Evolutionary conservation across 148 eudicot genomes (phyloP).

Genomic region (Pharnaceum exiguum): DNA sequence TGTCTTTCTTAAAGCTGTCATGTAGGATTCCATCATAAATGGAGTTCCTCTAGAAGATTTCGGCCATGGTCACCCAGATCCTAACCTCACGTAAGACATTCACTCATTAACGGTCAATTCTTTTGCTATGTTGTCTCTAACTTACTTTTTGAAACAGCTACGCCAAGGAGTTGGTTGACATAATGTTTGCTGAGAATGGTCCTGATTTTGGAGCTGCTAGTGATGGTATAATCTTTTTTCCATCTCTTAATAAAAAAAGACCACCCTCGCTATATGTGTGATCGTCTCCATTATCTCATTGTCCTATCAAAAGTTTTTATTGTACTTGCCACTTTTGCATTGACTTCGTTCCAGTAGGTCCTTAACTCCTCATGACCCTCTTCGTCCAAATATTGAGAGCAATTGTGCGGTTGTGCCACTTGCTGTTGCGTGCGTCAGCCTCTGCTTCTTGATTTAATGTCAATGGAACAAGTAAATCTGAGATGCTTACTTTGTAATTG

Average conservation of each 20-base stretch:
- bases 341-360: no score
- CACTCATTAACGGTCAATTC: not conserved
- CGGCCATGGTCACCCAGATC: constrained; percentile 99
- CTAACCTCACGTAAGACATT: constrained; percentile 88
- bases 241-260: not conserved
- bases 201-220: constrained; percentile 99
- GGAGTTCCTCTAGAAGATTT: constrained; percentile 98
- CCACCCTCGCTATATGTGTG: no score
- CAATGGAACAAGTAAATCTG: no score
- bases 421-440: no score
- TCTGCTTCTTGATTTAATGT: no score
- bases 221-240: constrained; percentile 57
- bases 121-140: constrained; percentile 12
- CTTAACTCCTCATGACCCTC: no score
- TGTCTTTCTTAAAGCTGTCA: constrained; percentile 6
- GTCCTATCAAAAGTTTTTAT: no score
- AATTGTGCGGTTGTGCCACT: no score
- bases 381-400: no score
- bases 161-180: constrained; percentile 84
- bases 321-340: no score
- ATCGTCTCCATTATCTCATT: no score
- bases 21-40: constrained; percentile 73
- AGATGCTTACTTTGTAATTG: no score
- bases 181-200: constrained; percentile 69
- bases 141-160: constrained; percentile 48